Conservation (phyloP, 1,139 yeast genomes). For the Tardiomyces blankii region DNA sequence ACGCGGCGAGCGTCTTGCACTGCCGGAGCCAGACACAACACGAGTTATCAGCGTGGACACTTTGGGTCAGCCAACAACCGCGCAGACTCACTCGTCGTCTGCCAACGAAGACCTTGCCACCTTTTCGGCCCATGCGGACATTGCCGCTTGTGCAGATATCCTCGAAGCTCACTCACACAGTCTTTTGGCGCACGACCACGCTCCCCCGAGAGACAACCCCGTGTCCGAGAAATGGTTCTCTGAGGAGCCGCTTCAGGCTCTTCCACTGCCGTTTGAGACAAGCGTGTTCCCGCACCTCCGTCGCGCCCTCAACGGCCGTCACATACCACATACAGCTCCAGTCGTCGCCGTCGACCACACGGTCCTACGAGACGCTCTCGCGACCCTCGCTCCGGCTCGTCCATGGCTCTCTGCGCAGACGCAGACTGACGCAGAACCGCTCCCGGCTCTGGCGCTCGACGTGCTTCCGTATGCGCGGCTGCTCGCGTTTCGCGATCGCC, state of each 20-base stretch:
- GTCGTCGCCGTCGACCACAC: not conserved
- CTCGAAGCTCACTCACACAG: not conserved
- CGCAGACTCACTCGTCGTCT: not conserved
- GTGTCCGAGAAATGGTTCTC: not conserved
- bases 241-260: not conserved
- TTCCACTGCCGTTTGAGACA: not conserved
- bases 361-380: not conserved
- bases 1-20: conserved; percentile 9
- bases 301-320: not conserved
- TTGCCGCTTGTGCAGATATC: conserved; percentile 4
- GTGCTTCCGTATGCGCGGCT: not conserved
- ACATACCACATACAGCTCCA: no score
- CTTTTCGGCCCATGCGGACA: conserved; percentile 6
- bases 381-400: not conserved
- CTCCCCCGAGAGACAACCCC: not conserved
- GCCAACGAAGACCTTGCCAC: no score
- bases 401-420: not conserved
- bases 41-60: conserved; percentile 17
- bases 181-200: not conserved
- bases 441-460: not conserved
- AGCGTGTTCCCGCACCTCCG: not conserved
- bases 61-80: conserved; percentile 2
- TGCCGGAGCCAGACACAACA: conserved; percentile 5
- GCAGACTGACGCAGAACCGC: not conserved
- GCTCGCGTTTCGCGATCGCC: not conserved